A percentile compares a stretch with the other conserved stretches of the same genome.
Evolutionary conservation across 345 rosid species (phyloP).

Genomic region (Alliaria petiolata): DNA sequence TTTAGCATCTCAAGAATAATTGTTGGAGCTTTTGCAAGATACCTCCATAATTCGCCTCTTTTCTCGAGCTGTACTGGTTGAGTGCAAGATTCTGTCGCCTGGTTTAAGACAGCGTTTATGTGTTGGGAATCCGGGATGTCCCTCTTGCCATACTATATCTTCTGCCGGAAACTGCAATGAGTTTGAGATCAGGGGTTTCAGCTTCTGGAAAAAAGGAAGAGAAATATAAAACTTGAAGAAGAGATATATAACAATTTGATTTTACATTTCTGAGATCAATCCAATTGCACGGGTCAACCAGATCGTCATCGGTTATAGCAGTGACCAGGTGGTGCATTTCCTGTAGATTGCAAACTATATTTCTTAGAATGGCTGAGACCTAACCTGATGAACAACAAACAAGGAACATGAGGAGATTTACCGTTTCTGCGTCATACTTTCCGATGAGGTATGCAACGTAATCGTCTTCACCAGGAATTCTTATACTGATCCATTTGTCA

Average conservation of each 20-base stretch:
- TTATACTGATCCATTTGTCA: neutral
- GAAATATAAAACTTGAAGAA: neutral
- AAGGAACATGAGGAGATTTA: slow-evolving; percentile 5
- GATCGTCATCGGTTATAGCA: neutral
- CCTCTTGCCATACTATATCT: slow-evolving; percentile 57
- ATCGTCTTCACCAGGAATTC: neutral
- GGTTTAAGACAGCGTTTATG: neutral
- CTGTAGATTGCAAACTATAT: slow-evolving; percentile 8
- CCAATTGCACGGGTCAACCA: slow-evolving; percentile 15
- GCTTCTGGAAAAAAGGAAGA: neutral
- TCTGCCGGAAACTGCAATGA: slow-evolving; percentile 54
- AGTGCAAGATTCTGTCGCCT: slow-evolving; percentile 17
- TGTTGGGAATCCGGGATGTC: slow-evolving; percentile 37
- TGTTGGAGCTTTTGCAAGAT: slow-evolving; percentile 16
- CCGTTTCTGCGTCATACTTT: slow-evolving; percentile 11
- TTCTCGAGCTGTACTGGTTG: neutral
- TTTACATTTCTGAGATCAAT: slow-evolving; percentile 31
- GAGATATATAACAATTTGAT: neutral
- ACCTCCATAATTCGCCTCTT: slow-evolving; percentile 17
- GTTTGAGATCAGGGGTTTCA: slow-evolving; percentile 18
- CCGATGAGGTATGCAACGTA: neutral
- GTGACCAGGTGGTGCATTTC: slow-evolving; percentile 8
- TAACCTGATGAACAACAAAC: slow-evolving; percentile 15
- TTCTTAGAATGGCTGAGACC: slow-evolving; percentile 18
- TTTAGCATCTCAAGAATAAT: neutral